Conservation (phyloP, 1,284 basidiomycete genomes). For the Anthracocystis walkeri region DNA sequence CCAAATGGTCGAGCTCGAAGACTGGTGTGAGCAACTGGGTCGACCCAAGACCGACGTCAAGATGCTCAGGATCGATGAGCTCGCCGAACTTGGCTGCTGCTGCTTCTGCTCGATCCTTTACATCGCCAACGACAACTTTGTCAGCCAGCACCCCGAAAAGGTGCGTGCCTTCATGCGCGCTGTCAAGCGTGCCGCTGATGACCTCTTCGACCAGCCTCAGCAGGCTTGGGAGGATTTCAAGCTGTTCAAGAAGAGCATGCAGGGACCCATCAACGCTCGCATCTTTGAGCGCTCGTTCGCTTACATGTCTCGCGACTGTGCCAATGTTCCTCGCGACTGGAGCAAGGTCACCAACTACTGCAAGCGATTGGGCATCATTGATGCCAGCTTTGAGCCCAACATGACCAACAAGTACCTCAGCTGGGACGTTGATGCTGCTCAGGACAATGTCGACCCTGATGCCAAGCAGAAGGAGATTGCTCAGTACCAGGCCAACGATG, state of each 20-base stretch:
- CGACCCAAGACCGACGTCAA: slow-evolving; percentile 69
- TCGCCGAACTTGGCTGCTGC: slow-evolving; percentile 70
- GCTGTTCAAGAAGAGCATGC: slow-evolving; percentile 68
- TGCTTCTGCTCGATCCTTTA: slow-evolving; percentile 70
- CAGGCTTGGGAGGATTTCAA: slow-evolving; percentile 70
- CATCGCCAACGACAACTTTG: slow-evolving; percentile 63
- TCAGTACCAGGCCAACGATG: slow-evolving; percentile 52
- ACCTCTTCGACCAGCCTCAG: slow-evolving; percentile 65
- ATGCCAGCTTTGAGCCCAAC: slow-evolving; percentile 67
- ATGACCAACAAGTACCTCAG: slow-evolving; percentile 69
- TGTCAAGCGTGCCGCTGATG: slow-evolving; percentile 70
- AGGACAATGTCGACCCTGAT: slow-evolving; percentile 52
- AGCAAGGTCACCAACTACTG: slow-evolving; percentile 69
- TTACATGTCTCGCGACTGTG: slow-evolving; percentile 69
- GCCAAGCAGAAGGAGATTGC: slow-evolving; percentile 61
- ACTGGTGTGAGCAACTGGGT: slow-evolving; percentile 68
- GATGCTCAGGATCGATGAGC: slow-evolving; percentile 70
- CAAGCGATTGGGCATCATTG: slow-evolving; percentile 70
- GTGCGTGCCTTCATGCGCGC: slow-evolving; percentile 70
- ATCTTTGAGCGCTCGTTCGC: slow-evolving; percentile 68
- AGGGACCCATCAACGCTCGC: slow-evolving; percentile 63
- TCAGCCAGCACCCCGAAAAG: slow-evolving; percentile 67
- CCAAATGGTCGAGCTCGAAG: slow-evolving; percentile 69
- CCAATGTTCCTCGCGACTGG: slow-evolving; percentile 63
- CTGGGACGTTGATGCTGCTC: slow-evolving; percentile 46